Base-by-base conservation (phyloP, 768 basidiomycete species). In the Mycena galericulata region DNA sequence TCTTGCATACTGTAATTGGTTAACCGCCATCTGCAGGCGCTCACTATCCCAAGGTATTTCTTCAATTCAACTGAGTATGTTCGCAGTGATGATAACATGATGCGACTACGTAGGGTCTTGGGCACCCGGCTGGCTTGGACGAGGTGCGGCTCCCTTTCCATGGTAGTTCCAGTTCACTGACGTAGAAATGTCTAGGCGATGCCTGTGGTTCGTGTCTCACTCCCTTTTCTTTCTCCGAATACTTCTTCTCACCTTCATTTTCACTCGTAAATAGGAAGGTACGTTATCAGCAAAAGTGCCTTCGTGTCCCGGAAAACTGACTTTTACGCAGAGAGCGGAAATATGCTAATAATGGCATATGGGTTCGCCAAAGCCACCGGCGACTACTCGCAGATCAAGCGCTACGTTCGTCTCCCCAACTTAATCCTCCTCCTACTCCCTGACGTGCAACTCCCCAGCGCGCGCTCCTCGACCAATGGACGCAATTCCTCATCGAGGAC, bases 331-430 rank as follows among this genome's bases (percentile, higher is more conserved):
- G 91, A 92, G 78, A 89, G 88, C 64, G 91, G 90, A 18, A 92
- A 92, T 73, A 91, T 91, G 89, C 79, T 92, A 8, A 90, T 91
- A 76, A 90, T 91, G 58, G 87, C 86, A 69, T 89, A 91, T 71
- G 86, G n/a, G n/a, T 86, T 2, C 88, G 87, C 66, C 84, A 80
- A 69, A n/a, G n/a, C n/a, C n/a, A 83, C 87, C 0, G 79, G 80
- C 17, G 88, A 90, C 70, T 75, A 60, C n/a, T 86, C 87, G 1
- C 84, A 89, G 53, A 73, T 92, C 54, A 72, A 58, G 20, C 75
- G 77, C 71, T 88, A 86, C 79, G 88, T 81, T 75, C 58, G 71
- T 81, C 74, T 78, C 57, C 53, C 46, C 26, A 38, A 38, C 17
- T 17, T 38, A 38, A 9, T 9, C 8, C 40, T 38, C 34, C 17